phyloP scores from a whole-genome alignment of 1,139 yeast species.

The Candida sojae region DNA sequence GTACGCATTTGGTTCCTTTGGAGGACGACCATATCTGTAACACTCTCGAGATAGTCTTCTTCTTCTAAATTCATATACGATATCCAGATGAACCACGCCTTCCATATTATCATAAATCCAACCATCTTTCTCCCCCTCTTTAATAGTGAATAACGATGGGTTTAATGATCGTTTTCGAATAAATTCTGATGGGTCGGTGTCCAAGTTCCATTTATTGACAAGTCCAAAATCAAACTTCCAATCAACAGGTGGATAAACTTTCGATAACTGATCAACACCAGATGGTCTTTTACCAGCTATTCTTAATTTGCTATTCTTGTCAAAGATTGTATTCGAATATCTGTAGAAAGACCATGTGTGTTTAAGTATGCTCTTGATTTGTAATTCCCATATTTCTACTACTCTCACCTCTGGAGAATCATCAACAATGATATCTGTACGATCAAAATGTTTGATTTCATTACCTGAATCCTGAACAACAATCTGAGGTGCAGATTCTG shows the following conservation, averaged over 20 bases:
- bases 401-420: conserved; percentile 60
- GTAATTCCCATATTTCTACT: conserved; percentile 78
- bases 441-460: conserved; percentile 28
- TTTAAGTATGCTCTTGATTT: conserved; percentile 62
- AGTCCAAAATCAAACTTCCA: conserved; percentile 68
- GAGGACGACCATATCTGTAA: conserved; percentile 36
- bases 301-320: conserved; percentile 50
- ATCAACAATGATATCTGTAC: conserved; percentile 61
- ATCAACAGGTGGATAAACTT: conserved; percentile 66
- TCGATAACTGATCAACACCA: conserved; percentile 58
- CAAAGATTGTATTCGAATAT: conserved; percentile 49
- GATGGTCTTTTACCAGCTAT: conserved; percentile 61
- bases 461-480: conserved; percentile 5
- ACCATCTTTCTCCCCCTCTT: conserved; percentile 44
- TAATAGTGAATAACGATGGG: conserved; percentile 22
- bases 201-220: conserved; percentile 69
- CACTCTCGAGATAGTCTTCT: conserved; percentile 56
- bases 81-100: conserved; percentile 25
- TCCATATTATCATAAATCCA: conserved; percentile 42
- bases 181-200: conserved; percentile 55
- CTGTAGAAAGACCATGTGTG: conserved; percentile 53
- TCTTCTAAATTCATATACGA: conserved; percentile 48
- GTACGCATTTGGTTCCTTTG: conserved; percentile 9
- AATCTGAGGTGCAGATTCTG: conserved; percentile 10
- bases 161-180: conserved; percentile 45